phyloP scores from a whole-genome alignment of 192 early-diverging fungal species.

The Kappamyces sp. region DNA sequence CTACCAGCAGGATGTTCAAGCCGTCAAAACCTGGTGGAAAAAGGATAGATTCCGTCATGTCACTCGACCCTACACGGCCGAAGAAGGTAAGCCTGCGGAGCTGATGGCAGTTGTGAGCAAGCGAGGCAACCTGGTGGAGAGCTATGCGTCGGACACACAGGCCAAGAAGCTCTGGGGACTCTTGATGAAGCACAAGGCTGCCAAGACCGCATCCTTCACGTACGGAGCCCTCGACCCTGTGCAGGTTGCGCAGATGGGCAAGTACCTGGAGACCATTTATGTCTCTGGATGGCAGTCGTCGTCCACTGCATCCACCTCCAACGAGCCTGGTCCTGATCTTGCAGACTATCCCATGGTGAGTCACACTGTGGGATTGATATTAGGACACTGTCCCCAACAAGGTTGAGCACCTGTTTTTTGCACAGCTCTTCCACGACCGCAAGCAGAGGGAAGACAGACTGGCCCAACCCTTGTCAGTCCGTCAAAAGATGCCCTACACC shows the following conservation, averaged over 20 bases:
- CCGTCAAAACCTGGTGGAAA: constrained; percentile 86
- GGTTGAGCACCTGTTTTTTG: constrained; percentile 96
- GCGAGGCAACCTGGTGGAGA: constrained; percentile 69
- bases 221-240: constrained; percentile 94
- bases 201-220: constrained; percentile 79
- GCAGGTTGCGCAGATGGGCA: constrained; percentile 87
- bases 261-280: constrained; percentile 94
- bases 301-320: constrained; percentile 87
- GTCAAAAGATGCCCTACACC: constrained; percentile 64
- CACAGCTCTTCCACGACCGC: constrained; percentile 95
- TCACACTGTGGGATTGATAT: not conserved
- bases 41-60: constrained; percentile 75
- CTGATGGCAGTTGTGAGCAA: constrained; percentile 67
- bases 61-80: constrained; percentile 72
- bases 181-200: constrained; percentile 68
- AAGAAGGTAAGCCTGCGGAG: constrained; percentile 32
- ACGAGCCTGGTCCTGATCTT: constrained; percentile 96
- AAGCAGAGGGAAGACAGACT: constrained; percentile 90
- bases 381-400: constrained; percentile 88
- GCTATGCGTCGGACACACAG: constrained; percentile 77
- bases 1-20: constrained; percentile 74
- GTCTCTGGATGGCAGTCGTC: constrained; percentile 98
- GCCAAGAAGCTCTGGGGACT: constrained; percentile 92
- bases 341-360: constrained; percentile 98
- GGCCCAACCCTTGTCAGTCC: constrained; percentile 54